These are phyloP conservation scores for Panicum miliaceum DNA, from an alignment of 176 grass and related monocot genomes.

Conservation along the genomic window DNA sequence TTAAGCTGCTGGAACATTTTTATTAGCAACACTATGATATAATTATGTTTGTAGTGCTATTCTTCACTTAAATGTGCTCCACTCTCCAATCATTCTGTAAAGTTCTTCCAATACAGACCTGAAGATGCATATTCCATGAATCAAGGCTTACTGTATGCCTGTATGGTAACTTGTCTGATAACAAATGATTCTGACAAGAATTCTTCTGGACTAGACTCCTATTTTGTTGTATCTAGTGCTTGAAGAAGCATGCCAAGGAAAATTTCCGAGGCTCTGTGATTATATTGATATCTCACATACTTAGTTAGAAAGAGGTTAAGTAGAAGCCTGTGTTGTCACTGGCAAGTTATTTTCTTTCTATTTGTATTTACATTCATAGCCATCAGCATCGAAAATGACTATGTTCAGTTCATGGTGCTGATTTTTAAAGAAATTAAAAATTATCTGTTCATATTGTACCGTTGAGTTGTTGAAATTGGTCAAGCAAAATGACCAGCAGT, in stretches of 20 bases:
- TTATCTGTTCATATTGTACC: background rate
- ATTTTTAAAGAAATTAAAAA: background rate
- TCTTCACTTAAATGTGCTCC: background rate
- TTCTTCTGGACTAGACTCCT: constrained; percentile 12
- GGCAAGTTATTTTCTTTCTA: constrained; percentile 21
- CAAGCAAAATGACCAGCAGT: background rate
- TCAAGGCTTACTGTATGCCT: background rate
- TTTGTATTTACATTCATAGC: background rate
- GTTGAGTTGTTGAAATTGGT: background rate
- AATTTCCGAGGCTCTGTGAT: constrained; percentile 7
- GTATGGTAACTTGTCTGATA: constrained; percentile 28
- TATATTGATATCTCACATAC: constrained; percentile 20
- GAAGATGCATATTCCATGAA: constrained; percentile 14
- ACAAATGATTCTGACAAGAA: background rate
- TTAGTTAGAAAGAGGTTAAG: constrained; percentile 6
- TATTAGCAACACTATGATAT: background rate
- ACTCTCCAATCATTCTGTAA: background rate
- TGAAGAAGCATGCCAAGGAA: constrained; percentile 4
- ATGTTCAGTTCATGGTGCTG: constrained; percentile 24
- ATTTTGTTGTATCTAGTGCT: constrained; percentile 27
- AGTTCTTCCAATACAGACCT: background rate
- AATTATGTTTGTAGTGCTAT: constrained; percentile 8
- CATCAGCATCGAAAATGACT: background rate
- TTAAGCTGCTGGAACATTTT: constrained; percentile 6
- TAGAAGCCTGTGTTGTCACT: background rate